These are phyloP conservation scores for Pseudogymnoascus sp. DNA, from an alignment of 2,329 filamentous ascomycete genomes.

Conservation along the genomic window DNA sequence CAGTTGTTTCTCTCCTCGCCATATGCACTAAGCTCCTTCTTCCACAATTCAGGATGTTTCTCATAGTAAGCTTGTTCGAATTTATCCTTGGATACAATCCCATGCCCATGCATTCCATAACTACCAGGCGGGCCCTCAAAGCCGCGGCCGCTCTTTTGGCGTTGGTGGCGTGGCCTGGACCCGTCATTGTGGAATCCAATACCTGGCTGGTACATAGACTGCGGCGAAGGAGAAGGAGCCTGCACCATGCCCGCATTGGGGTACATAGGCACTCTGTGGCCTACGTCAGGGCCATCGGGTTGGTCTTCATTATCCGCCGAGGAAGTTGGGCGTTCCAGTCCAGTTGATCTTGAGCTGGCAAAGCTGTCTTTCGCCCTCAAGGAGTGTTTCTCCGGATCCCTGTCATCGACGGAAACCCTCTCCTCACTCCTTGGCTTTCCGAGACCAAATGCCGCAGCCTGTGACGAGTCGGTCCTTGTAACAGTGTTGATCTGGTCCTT, in stretches of 20 bases:
- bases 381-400: constrained; percentile 39
- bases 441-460: constrained; percentile 76
- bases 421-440: constrained; percentile 46
- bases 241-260: constrained; percentile 90
- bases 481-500: constrained; percentile 76
- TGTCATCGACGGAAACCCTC: constrained; percentile 38
- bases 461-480: constrained; percentile 83
- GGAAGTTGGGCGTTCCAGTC: constrained; percentile 44
- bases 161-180: constrained; percentile 48
- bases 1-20: constrained; percentile 55
- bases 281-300: constrained; percentile 78
- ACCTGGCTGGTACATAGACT: constrained; percentile 21
- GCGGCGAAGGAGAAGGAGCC: constrained; percentile 72
- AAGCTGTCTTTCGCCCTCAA: constrained; percentile 57
- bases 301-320: constrained; percentile 60
- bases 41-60: constrained; percentile 75
- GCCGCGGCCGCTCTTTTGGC: constrained; percentile 64
- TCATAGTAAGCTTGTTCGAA: constrained; percentile 89
- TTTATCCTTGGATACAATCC: constrained; percentile 63
- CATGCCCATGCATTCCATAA: constrained; percentile 88
- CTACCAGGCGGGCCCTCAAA: constrained; percentile 73
- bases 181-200: constrained; percentile 47
- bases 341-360: constrained; percentile 36
- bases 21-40: constrained; percentile 59
- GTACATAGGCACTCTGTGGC: constrained; percentile 88